Evolutionary conservation across 163 green algal species (phyloP), one percentile per base, ranked within the genome.

Genomic region (Picocystis sp.): DNA sequence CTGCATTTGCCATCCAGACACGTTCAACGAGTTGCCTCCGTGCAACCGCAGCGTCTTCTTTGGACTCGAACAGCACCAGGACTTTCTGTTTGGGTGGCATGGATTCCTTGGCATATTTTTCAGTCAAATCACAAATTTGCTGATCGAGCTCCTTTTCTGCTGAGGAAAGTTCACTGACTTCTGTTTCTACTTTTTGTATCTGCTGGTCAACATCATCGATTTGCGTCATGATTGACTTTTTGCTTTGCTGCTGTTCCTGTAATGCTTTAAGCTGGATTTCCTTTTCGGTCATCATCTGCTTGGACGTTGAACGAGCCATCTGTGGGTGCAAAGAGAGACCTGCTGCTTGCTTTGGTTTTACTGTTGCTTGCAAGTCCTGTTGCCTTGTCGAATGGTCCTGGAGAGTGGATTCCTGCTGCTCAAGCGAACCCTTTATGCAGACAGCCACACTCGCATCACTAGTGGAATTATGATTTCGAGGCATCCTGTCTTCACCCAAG

Each of bases 51-150:
- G 11, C 43, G 9, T 52, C 44, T 45, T 52, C 53, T 15, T 22
- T 21, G 2, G 13, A 35, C 43, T 21, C 53, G 3, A 22, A 5
- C 53, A 23, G 22, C 38, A 43, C 44, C 6, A 22, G 33, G 50
- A 42, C 12, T 56, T 42, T 22, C 6, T 43, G 35, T 45, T 43
- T n/a, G 3, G 35, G 14, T 56, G 50, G n/a, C 46, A 23, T 11
- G 6, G 17, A 52, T 43, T 43, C 48, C 17, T 33, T 21, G 6
- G 19, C 48, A 23, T 29, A 33, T 9, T 55, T 34, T 11, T 22
- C 53, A 22, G 50, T 45, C 9, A 59, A 22, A 29, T 49, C 53
- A n/a, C n/a, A 21, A 11, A 59, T 59, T 15, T 59, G 8, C 42
- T 9, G 14, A 13, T 59, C 53, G 3, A 59, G 15, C 3, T 57